Percentiles rank a stretch among this genome's conserved stretches.
Conservation (phyloP, 73 alveolate genomes). For the Uronychia binucleata region DNA sequence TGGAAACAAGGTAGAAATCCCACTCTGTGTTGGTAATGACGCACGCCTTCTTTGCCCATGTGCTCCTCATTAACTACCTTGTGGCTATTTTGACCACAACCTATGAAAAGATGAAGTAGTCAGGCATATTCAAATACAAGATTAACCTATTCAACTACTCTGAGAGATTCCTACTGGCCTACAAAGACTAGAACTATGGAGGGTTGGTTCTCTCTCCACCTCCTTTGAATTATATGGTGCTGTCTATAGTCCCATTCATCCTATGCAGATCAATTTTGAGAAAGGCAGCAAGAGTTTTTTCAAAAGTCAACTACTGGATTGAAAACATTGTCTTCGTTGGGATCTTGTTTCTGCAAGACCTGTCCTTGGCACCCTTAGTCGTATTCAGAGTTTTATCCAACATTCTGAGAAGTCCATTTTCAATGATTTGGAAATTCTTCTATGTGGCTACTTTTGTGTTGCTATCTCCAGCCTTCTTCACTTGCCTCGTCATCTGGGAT, state of each 20-base stretch:
- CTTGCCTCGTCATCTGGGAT: constrained; percentile 8
- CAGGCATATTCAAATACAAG: constrained; percentile 5
- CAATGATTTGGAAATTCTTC: background rate
- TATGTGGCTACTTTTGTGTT: background rate
- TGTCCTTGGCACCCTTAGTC: background rate
- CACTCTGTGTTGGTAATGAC: background rate
- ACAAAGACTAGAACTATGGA: background rate
- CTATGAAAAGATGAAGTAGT: constrained; percentile 4
- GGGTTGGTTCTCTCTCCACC: background rate
- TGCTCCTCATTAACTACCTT: constrained; percentile 15
- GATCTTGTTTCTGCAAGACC: background rate
- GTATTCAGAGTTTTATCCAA: constrained; percentile 19
- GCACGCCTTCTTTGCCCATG: constrained; percentile 6
- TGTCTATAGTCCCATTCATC: background rate
- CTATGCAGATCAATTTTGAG: background rate
- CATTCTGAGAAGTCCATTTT: background rate
- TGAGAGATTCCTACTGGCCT: constrained; percentile 1
- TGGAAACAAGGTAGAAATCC: background rate
- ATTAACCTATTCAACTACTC: constrained; percentile 9
- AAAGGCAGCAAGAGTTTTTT: background rate
- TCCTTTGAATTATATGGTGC: background rate
- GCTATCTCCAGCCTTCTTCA: background rate
- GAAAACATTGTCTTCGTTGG: background rate
- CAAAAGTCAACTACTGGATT: constrained; percentile 4
- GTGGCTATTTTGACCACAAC: constrained; percentile 9